Base-by-base conservation (phyloP, 441 rosid species). In the Croton setiger region DNA sequence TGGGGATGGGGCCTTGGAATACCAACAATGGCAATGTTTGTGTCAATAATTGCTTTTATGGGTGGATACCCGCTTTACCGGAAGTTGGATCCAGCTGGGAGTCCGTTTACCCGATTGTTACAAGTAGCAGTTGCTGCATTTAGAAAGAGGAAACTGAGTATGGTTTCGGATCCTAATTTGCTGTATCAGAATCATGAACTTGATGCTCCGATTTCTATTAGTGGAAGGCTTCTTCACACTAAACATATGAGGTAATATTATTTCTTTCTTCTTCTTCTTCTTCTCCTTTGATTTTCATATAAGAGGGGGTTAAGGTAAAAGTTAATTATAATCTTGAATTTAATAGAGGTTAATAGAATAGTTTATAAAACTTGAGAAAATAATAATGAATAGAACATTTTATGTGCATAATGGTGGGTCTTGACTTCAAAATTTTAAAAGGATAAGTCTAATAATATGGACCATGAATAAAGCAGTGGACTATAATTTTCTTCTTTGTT, bases 1-100 rank as follows among this genome's bases (percentile, higher is more conserved):
- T 93, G 97, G 96, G 90, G 93, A 58, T 80, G 88, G 84, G 97
- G 98, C 8, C 88, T 91, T 43, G 97, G 98, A 11, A 88, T 93
- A 33, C 98, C 98, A 52, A 82, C 95, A 37, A 33, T 79, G 0
- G 88, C 91, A 15, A 93, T 93, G 98, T 86, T 85, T 59, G 55
- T 91, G 3, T 89, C 98, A 43, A 80, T 89, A 64, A 67, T 88
- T 37, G 76, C 84, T 0, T 84, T 88, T 64, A 66, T 87, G 3
- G 54, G 73, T 4, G 97, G 96, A 56, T 86, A 86, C 74, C 84
- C 82, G 17, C 86, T 89, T 68, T 89, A 93, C 84, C 84, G 95
- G 71, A 85, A 82, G 66, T 67, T 89, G 78, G 89, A 82, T 67
- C 97, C 98, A 2, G 71, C 83, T 0, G 98, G 98, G 33, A 93